phyloP scores from a whole-genome alignment of 2,329 filamentous ascomycete species.

The Paecilomyces sp. region DNA sequence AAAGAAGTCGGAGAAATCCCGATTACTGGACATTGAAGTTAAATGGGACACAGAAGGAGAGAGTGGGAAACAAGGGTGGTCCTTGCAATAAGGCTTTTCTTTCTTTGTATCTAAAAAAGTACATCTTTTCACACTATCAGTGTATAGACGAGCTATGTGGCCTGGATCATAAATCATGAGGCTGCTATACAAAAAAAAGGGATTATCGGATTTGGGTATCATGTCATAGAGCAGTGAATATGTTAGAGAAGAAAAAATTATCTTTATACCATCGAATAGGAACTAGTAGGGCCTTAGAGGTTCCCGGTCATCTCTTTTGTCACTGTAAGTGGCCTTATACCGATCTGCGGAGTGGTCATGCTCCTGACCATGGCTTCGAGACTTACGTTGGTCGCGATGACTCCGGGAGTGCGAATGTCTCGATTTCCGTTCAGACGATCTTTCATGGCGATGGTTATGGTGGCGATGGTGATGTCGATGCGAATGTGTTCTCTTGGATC shows the following conservation, averaged over 20 bases:
- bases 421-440: not conserved
- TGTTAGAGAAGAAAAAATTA: not conserved
- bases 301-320: not conserved
- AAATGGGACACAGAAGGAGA: constrained; percentile 50
- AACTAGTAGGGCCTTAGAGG: not conserved
- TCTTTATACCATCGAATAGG: not conserved
- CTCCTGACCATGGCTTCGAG: constrained; percentile 4
- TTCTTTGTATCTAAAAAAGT: not conserved
- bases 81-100: constrained; percentile 23
- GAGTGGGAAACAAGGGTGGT: constrained; percentile 36
- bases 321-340: not conserved
- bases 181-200: not conserved
- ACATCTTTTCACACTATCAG: constrained; percentile 4
- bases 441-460: constrained; percentile 9
- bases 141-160: not conserved
- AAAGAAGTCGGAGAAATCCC: constrained; percentile 61
- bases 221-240: not conserved
- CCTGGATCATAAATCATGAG: not conserved
- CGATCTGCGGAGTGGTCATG: constrained; percentile 1
- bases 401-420: constrained; percentile 9
- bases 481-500: constrained; percentile 8
- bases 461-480: constrained; percentile 13
- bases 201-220: not conserved
- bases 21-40: constrained; percentile 59
- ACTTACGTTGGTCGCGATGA: constrained; percentile 2